Evolutionary conservation across 352 stramenopile genomes (phyloP), one percentile per base, ranked within the genome.

Genomic region (Globisporangium irregulare): DNA sequence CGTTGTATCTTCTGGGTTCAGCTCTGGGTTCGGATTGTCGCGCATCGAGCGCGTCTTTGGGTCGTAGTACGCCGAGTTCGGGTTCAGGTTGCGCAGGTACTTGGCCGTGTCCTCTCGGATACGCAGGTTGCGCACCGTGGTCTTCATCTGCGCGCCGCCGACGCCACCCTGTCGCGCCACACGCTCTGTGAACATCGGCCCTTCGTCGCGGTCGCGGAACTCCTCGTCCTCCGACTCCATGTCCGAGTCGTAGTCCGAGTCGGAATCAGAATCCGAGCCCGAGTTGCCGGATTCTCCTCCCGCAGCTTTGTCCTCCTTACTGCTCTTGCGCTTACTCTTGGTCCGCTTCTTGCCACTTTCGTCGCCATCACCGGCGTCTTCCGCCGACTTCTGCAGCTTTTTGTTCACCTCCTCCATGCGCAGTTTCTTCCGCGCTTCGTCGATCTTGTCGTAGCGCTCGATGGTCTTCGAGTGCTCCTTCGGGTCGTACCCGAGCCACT

Each of bases 41-140:
- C 98, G 86, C 97, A 99, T 99, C 3, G 93, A 98, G 34, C 98
- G 86, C 48, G 93, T 98, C 80, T 99, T 99, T 0, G 98, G 97
- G 89, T 99, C 97, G 80, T 99, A 99, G 78, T 99, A 99, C 5
- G 98, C 97, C 57, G 93, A 98, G 73, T 99, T 98, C 9, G 95
- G 88, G 80, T 99, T 97, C 24, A 99, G 81, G 69, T 99, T 99
- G 29, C 95, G 86, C 61, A 99, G 72, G 73, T 99, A 99, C 76
- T 99, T 99, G 66, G 98, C 97, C 51, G 97, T 99, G 76, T 99
- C 98, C 78, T 99, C 98, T 63, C 98, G 94, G 73, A 99, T 99
- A 24, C 98, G 93, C 43, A 99, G 80, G 75, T 99, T 99, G 1
- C 97, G 91, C 46, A 99, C 96, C 5, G 82, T 95, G 2, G 97